phyloP scores from a whole-genome alignment of 2,329 filamentous ascomycete species.

The Blumeria hordei region DNA sequence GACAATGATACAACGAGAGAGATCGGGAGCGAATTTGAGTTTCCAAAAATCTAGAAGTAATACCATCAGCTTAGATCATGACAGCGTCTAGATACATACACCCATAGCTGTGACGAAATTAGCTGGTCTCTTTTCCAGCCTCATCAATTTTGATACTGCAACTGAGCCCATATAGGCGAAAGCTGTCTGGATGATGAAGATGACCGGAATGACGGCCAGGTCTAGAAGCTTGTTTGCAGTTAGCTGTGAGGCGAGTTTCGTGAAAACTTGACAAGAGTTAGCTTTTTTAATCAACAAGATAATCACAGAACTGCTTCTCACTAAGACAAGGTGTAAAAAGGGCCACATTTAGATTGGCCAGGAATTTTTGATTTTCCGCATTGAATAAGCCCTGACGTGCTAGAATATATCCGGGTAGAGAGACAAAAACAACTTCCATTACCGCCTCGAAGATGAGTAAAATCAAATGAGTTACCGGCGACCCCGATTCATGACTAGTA shows the following conservation, averaged over 20 bases:
- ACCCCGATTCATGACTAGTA: constrained; percentile 12
- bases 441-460: constrained; percentile 67
- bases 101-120: constrained; percentile 98
- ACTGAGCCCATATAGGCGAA: constrained; percentile 64
- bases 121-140: constrained; percentile 60
- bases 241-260: constrained; percentile 83
- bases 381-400: constrained; percentile 82
- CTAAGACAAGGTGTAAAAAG: constrained; percentile 92
- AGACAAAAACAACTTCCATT: constrained; percentile 84
- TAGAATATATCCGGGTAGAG: constrained; percentile 78
- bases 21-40: constrained; percentile 93
- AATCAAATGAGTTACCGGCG: constrained; percentile 19
- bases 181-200: constrained; percentile 69
- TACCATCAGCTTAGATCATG: constrained; percentile 2
- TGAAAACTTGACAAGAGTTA: constrained; percentile 43
- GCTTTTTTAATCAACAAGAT: too few relatives aligned
- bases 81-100: constrained; percentile 18
- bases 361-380: constrained; percentile 84
- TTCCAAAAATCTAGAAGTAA: constrained; percentile 52
- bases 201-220: constrained; percentile 80
- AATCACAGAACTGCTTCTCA: constrained; percentile 21
- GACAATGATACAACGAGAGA: constrained; percentile 86
- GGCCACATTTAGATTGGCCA: constrained; percentile 88
- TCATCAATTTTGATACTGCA: constrained; percentile 46
- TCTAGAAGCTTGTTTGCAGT: constrained; percentile 77